Evolutionary conservation across 2,329 filamentous ascomycete genomes (phyloP).

Genomic region (Pseudogymnoascus sp.): DNA sequence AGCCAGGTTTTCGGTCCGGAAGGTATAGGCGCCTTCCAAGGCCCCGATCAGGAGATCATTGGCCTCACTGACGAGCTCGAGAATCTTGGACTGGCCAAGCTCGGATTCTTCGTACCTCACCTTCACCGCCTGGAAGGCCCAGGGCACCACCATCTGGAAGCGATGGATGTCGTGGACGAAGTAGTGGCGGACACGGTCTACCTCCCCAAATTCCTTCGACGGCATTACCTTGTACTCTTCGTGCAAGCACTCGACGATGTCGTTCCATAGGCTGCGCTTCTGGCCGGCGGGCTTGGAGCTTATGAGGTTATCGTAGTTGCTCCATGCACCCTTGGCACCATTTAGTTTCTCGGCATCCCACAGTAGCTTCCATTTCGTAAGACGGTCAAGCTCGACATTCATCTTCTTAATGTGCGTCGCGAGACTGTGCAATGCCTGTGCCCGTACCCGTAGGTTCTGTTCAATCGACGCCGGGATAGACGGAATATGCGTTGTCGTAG

Average conservation of each 20-base stretch:
- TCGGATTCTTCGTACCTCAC: slow-evolving; percentile 56
- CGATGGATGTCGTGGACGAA: slow-evolving; percentile 69
- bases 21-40: slow-evolving; percentile 56
- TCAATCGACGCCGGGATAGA: slow-evolving; percentile 68
- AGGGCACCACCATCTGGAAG: slow-evolving; percentile 67
- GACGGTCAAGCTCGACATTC: slow-evolving; percentile 55
- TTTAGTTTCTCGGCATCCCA: slow-evolving; percentile 85
- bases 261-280: slow-evolving; percentile 62
- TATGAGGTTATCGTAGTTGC: slow-evolving; percentile 63
- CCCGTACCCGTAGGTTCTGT: slow-evolving; percentile 66
- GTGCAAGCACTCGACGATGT: slow-evolving; percentile 68
- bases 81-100: slow-evolving; percentile 40
- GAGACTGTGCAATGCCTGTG: slow-evolving; percentile 65
- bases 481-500: slow-evolving; percentile 65
- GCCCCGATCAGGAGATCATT: slow-evolving; percentile 62
- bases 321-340: slow-evolving; percentile 73
- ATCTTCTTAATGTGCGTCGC: slow-evolving; percentile 61
- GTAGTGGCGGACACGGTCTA: slow-evolving; percentile 76
- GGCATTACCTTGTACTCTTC: slow-evolving; percentile 65
- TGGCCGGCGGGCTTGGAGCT: slow-evolving; percentile 48
- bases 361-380: slow-evolving; percentile 71
- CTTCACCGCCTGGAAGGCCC: slow-evolving; percentile 70
- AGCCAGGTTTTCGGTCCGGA: slow-evolving; percentile 59
- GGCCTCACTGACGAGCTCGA: slow-evolving; percentile 47
- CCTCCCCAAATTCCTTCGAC: slow-evolving; percentile 56